Conservation (phyloP, 2,329 filamentous ascomycete genomes). For the Apiospora rasikravindrae region DNA sequence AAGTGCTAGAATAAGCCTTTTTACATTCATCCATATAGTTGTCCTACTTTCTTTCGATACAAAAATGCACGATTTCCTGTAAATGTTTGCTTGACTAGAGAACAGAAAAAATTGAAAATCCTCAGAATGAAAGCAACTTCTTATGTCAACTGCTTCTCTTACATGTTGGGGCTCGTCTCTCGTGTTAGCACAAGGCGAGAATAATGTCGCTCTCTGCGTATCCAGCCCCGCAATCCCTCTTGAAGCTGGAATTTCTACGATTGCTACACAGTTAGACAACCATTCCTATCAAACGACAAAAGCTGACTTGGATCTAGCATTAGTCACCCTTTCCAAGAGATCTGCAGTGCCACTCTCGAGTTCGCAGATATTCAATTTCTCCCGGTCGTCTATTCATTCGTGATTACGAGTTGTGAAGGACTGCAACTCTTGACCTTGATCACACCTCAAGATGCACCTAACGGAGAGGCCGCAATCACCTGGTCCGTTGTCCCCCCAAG, state of each 20-base stretch:
- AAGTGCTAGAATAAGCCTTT: neutral
- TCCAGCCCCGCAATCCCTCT: conserved; percentile 6
- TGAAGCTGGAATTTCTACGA: neutral
- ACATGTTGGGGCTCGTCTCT: neutral
- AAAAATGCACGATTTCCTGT: neutral
- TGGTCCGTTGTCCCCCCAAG: neutral
- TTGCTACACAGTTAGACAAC: neutral
- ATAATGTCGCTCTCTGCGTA: neutral
- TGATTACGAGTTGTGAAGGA: neutral
- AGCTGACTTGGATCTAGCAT: neutral
- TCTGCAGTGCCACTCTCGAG: neutral
- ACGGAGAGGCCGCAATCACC: neutral
- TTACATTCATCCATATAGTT: neutral
- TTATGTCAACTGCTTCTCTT: neutral
- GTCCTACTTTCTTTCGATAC: neutral
- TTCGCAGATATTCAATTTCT: neutral
- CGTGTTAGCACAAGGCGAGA: neutral
- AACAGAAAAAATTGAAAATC: neutral
- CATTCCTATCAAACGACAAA: neutral
- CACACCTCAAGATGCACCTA: neutral
- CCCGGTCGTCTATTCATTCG: neutral
- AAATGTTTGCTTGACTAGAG: neutral
- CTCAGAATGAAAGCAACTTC: neutral
- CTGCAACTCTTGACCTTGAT: neutral
- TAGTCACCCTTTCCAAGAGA: neutral